These are phyloP conservation scores for Prillingera fragicola DNA, from an alignment of 1,284 basidiomycete species.

Conservation along the genomic window DNA sequence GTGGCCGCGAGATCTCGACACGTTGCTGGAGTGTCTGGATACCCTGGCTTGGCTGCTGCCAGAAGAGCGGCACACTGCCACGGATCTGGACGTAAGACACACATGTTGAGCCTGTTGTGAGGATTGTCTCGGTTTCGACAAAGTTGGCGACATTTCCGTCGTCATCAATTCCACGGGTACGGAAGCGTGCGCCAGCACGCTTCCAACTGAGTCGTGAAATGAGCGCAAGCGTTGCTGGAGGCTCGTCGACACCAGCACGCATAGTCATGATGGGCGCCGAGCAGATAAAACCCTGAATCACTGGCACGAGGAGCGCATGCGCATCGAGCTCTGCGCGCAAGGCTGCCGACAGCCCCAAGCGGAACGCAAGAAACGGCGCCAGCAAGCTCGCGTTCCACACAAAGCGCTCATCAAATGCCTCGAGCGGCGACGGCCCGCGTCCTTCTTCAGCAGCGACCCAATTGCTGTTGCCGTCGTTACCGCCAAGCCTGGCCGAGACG, in stretches of 20 bases:
- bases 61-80: conserved; percentile 93
- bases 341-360: conserved; percentile 48
- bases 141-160: conserved; percentile 97
- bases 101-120: conserved; percentile 74
- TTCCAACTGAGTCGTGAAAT: conserved; percentile 89
- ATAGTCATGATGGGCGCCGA: conserved; percentile 53
- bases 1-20: conserved; percentile 86
- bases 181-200: conserved; percentile 93
- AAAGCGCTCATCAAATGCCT: conserved; percentile 71
- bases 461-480: conserved; percentile 11
- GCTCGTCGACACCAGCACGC: conserved; percentile 63
- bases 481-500: conserved; percentile 58
- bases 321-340: conserved; percentile 39
- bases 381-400: conserved; percentile 44
- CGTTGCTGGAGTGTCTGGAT: conserved; percentile 81
- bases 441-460: conserved; percentile 17
- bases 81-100: conserved; percentile 89
- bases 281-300: conserved; percentile 89
- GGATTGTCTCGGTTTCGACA: conserved; percentile 92
- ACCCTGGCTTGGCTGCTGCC: conserved; percentile 82
- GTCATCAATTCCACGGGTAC: conserved; percentile 95
- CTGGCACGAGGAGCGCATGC: conserved; percentile 55
- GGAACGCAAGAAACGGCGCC: conserved; percentile 42
- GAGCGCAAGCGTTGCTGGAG: conserved; percentile 59
- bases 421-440: conserved; percentile 55